Base-by-base conservation (phyloP, 495 filamentous ascomycete genomes). In the Trichoderma asperelloides region DNA sequence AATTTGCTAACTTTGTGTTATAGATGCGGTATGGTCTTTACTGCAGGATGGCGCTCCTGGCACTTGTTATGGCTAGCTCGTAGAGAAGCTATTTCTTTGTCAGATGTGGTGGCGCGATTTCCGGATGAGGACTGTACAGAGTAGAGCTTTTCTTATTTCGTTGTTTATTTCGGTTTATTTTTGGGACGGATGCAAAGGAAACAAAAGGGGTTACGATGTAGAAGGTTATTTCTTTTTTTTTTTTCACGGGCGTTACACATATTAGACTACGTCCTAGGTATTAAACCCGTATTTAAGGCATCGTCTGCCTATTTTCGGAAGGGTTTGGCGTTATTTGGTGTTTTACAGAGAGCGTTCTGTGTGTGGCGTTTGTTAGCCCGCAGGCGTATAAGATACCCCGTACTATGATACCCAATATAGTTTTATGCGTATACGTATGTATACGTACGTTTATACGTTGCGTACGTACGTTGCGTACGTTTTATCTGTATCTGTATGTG, bases 11-110 rank as follows among this genome's bases (percentile, higher is more conserved):
- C 72, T 45, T n/a, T 28, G 43, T 37, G 64, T 71, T 66, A 15
- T 74, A 98, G 96, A 98, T 98, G 95, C 86, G 88, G 78, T 97
- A 98, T 80, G 95, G 95, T 68, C 87, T 98, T 66, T 98, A 97
- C 83, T 95, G 91, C 78, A 89, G 95, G 69, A 98, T 98, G 93
- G 95, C 95, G 65, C 80, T 98, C 79, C 82, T 98, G 73, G 95
- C 95, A 67, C 78, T 98, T 75, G 89, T 98, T 47, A 67, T 60
- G 65, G 49, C 57, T 60, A 60, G 55, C 55, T 60, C 55, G 55
- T 60, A 60, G 25, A 60, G 55, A 60, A 25, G 55, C 55, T 33
- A 60, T 30, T 28, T 60, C n/a, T 30, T 28, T 33, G 49, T 55
- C 49, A 55, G 49, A 55, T 21, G 13, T 60, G 55, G 49, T 16